These are phyloP conservation scores for Leccinum incarnatum DNA, from an alignment of 768 basidiomycete genomes.

Conservation along the genomic window DNA sequence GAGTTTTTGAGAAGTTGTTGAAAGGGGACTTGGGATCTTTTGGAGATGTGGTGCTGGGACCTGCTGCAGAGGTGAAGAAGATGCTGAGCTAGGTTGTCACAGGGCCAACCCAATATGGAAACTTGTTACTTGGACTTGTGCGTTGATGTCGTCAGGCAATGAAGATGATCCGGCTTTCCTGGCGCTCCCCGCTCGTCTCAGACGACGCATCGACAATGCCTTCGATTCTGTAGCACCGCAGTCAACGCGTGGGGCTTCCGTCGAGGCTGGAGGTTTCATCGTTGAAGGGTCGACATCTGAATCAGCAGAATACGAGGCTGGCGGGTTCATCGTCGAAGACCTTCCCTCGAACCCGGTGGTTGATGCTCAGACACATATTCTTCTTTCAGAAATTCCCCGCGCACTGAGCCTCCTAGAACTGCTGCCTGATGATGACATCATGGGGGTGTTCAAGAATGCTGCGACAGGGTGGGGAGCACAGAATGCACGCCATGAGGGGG, in stretches of 20 bases:
- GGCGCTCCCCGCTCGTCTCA: slow-evolving; percentile 40
- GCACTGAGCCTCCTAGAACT: slow-evolving; percentile 66
- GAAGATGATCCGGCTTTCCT: slow-evolving; percentile 35
- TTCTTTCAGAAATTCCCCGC: slow-evolving; percentile 53
- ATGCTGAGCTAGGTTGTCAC: slow-evolving; percentile 22
- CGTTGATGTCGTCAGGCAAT: slow-evolving; percentile 12
- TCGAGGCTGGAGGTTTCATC: slow-evolving; percentile 35
- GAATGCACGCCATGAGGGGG: slow-evolving; percentile 31
- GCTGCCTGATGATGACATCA: slow-evolving; percentile 69
- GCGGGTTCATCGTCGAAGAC: slow-evolving; percentile 32
- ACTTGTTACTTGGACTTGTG: neutral
- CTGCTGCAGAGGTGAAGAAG: slow-evolving; percentile 52
- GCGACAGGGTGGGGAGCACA: slow-evolving; percentile 64
- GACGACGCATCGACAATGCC: slow-evolving; percentile 49
- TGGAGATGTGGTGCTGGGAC: slow-evolving; percentile 40
- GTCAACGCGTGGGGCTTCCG: neutral
- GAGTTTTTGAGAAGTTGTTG: slow-evolving; percentile 49
- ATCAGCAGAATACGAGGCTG: slow-evolving; percentile 18
- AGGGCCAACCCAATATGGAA: neutral
- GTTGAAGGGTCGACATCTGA: slow-evolving; percentile 22
- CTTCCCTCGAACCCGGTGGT: slow-evolving; percentile 9
- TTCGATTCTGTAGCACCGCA: slow-evolving; percentile 37
- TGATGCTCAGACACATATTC: slow-evolving; percentile 37
- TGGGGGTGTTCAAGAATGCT: slow-evolving; percentile 72
- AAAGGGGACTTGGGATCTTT: slow-evolving; percentile 38